phyloP scores from a whole-genome alignment of 768 basidiomycete species.

The Crucibulum laeve region DNA sequence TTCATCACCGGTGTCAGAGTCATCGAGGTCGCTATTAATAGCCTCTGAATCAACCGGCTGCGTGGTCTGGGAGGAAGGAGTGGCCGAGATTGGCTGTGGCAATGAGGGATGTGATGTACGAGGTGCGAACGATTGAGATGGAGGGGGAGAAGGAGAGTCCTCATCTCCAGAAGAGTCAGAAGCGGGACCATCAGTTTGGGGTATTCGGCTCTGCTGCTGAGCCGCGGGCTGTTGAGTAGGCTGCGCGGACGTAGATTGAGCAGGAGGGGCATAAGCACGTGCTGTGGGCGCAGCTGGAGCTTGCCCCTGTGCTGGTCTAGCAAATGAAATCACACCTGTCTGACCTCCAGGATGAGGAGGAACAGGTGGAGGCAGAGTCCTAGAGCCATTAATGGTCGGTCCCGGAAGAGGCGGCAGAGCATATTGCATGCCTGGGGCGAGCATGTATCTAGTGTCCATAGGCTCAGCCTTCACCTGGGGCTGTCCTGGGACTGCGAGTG shows the following conservation, averaged over 20 bases:
- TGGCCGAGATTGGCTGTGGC: conserved; percentile 50
- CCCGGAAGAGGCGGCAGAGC: conserved; percentile 61
- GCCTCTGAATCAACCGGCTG: conserved; percentile 63
- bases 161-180: conserved; percentile 62
- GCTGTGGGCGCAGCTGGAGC: conserved; percentile 14
- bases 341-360: conserved; percentile 54
- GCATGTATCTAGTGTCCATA: conserved; percentile 62
- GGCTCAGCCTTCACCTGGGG: conserved; percentile 72
- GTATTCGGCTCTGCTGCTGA: conserved; percentile 49
- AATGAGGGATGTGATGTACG: conserved; percentile 71
- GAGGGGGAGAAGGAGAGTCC: conserved; percentile 64
- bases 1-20: conserved; percentile 85
- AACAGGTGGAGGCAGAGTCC: conserved; percentile 33
- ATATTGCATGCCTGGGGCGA: conserved; percentile 45
- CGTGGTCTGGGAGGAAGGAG: conserved; percentile 27
- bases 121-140: conserved; percentile 62
- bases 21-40: conserved; percentile 96
- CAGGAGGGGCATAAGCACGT: conserved; percentile 17
- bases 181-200: conserved; percentile 74
- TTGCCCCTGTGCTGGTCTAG: conserved; percentile 28
- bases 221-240: conserved; percentile 9
- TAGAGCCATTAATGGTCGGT: conserved; percentile 53
- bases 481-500: conserved; percentile 34
- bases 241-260: conserved; percentile 16
- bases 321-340: conserved; percentile 54